Conservation (phyloP, 768 basidiomycete genomes). For the Coprinellus aureogranulatus region DNA sequence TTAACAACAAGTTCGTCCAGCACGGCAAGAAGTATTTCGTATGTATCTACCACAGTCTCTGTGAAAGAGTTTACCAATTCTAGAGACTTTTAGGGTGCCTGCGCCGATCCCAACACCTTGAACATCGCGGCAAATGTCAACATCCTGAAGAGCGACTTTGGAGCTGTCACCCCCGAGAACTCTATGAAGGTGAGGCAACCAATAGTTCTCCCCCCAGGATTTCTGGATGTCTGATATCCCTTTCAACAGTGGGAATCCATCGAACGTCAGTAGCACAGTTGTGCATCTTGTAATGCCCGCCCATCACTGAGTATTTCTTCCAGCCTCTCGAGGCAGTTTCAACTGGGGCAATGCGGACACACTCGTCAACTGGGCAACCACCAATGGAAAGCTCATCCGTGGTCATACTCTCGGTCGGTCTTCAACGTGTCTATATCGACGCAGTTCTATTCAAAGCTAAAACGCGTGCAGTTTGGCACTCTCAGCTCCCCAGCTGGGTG, state of each 20-base stretch:
- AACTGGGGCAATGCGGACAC: conserved; percentile 32
- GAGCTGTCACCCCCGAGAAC: conserved; percentile 41
- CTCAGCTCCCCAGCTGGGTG: conserved; percentile 33
- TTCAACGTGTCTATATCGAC: too few species aligned
- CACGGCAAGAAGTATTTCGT: conserved; percentile 37
- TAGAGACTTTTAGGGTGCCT: conserved; percentile 16
- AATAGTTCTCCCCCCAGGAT: too few species aligned
- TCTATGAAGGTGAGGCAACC: conserved; percentile 35
- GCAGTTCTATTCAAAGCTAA: too few species aligned
- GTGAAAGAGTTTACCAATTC: not conserved
- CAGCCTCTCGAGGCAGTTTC: conserved; percentile 31
- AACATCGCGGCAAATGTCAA: conserved; percentile 33
- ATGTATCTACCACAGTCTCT: not conserved
- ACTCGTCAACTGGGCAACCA: conserved; percentile 38
- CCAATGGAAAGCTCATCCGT: conserved; percentile 38
- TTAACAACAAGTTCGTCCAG: conserved; percentile 24
- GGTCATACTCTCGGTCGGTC: conserved; percentile 40
- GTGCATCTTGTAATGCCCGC: not conserved
- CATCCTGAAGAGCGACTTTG: conserved; percentile 34
- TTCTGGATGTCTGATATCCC: too few species aligned
- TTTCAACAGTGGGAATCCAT: conserved; percentile 38
- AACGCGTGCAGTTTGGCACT: conserved; percentile 25
- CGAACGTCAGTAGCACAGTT: conserved; percentile 25
- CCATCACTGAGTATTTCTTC: not conserved
- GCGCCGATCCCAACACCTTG: conserved; percentile 26